phyloP scores from a whole-genome alignment of 2,329 filamentous ascomycete species.

The Aspergillus persii region DNA sequence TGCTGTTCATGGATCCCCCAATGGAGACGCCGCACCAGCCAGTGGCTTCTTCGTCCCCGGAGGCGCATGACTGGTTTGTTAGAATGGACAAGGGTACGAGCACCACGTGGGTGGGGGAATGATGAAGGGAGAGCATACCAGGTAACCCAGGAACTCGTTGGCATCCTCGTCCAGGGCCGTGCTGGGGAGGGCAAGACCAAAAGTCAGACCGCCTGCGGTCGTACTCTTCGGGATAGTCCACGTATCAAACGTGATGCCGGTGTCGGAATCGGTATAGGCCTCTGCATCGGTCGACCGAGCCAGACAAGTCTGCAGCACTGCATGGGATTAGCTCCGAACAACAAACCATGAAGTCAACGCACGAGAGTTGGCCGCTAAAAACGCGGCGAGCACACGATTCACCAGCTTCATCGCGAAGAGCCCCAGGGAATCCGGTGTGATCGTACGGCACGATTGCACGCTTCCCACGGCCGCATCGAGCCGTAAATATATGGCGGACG shows the following conservation, averaged over 20 bases:
- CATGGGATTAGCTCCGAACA: not conserved
- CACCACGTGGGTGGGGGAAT: not conserved
- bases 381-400: slow-evolving; percentile 4
- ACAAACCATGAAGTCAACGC: not conserved
- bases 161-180: slow-evolving; percentile 49
- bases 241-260: slow-evolving; percentile 55
- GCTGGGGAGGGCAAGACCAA: slow-evolving; percentile 55
- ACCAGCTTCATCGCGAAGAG: slow-evolving; percentile 1
- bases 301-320: slow-evolving; percentile 10
- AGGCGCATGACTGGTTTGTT: slow-evolving; percentile 8
- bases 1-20: slow-evolving; percentile 57
- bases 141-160: slow-evolving; percentile 59
- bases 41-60: slow-evolving; percentile 46
- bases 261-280: slow-evolving; percentile 47
- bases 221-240: slow-evolving; percentile 44
- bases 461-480: not conserved
- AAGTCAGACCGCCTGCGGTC: slow-evolving; percentile 49
- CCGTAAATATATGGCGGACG: slow-evolving; percentile 3
- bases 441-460: not conserved
- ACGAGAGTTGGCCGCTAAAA: slow-evolving; percentile 4
- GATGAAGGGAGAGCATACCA: slow-evolving; percentile 41
- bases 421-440: not conserved
- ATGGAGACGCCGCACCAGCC: slow-evolving; percentile 61
- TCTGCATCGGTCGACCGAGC: slow-evolving; percentile 10
- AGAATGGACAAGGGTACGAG: not conserved